These are phyloP conservation scores for Phaeotremella fagi DNA, from an alignment of 768 basidiomycete genomes.

Conservation along the genomic window DNA sequence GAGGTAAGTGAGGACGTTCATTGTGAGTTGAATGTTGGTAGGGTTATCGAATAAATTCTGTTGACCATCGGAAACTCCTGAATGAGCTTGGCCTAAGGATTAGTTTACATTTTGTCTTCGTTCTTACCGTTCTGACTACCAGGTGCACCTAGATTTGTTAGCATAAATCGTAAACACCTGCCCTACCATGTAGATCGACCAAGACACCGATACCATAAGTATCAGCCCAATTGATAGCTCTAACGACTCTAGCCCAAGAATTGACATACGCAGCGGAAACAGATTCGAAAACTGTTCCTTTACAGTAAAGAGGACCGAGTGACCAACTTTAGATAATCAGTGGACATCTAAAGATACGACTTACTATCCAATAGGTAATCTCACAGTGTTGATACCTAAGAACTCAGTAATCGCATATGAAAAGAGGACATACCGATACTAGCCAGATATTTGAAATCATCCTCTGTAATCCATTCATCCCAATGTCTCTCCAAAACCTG, in stretches of 20 bases:
- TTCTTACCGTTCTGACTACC: constrained; percentile 1
- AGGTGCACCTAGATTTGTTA: background rate
- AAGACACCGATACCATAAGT: constrained; percentile 45
- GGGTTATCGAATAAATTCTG: constrained; percentile 50
- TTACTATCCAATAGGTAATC: constrained; percentile 42
- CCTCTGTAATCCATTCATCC: constrained; percentile 44
- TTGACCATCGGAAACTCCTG: constrained; percentile 35
- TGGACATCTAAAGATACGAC: background rate
- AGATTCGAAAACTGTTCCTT: constrained; percentile 36
- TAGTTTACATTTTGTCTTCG: background rate
- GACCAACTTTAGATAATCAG: constrained; percentile 22
- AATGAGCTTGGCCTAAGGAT: constrained; percentile 33
- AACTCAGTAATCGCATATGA: background rate
- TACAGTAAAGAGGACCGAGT: constrained; percentile 35
- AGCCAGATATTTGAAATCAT: constrained; percentile 37
- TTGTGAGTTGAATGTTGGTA: constrained; percentile 50
- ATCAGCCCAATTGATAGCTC: constrained; percentile 44
- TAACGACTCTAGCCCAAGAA: constrained; percentile 40
- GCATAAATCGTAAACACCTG: background rate
- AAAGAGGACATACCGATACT: constrained; percentile 22
- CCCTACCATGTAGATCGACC: constrained; percentile 39
- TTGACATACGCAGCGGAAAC: constrained; percentile 38
- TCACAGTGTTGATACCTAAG: constrained; percentile 41
- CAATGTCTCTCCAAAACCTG: constrained; percentile 40
- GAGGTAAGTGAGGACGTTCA: constrained; percentile 51